These are phyloP conservation scores for Globisporangium perplexum DNA, from an alignment of 352 stramenopile species.

Conservation along the genomic window DNA sequence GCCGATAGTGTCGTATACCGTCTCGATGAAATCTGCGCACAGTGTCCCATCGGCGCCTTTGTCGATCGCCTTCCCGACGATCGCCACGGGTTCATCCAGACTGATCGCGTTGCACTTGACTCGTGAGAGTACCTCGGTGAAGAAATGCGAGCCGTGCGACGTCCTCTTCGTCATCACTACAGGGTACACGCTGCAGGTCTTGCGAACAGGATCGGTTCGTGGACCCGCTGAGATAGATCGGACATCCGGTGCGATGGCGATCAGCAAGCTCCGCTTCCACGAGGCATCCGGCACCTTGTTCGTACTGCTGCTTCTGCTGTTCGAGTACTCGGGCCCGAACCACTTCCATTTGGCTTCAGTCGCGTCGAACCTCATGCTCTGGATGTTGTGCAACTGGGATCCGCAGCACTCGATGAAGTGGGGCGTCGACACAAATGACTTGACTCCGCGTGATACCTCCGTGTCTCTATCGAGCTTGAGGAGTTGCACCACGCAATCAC, in stretches of 20 bases:
- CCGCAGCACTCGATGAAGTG: slow-evolving; percentile 38
- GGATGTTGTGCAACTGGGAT: slow-evolving; percentile 27
- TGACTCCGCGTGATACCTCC: neutral
- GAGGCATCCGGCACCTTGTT: neutral
- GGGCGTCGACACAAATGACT: slow-evolving; percentile 25
- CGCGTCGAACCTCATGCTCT: slow-evolving; percentile 24
- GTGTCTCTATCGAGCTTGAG: slow-evolving; percentile 17
- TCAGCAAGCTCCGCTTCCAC: neutral
- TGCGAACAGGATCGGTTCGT: slow-evolving; percentile 4
- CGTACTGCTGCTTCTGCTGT: neutral
- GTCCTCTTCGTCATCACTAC: neutral
- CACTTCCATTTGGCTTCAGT: slow-evolving; percentile 22
- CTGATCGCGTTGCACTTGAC: slow-evolving; percentile 21
- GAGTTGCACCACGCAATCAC: slow-evolving; percentile 32
- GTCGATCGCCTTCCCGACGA: neutral
- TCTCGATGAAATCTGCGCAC: slow-evolving; percentile 9
- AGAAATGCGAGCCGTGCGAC: slow-evolving; percentile 20
- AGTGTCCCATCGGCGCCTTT: neutral
- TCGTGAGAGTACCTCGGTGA: slow-evolving; percentile 23
- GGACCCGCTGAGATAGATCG: slow-evolving; percentile 1
- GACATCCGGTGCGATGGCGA: slow-evolving; percentile 4
- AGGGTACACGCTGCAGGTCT: neutral
- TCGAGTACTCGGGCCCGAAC: neutral
- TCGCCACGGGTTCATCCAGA: slow-evolving; percentile 7
- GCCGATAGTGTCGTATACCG: slow-evolving; percentile 1